A percentile compares a stretch with the other conserved stretches of the same genome.
Conservation (phyloP, 345 rosid species). For the Hypericum perforatum region DNA sequence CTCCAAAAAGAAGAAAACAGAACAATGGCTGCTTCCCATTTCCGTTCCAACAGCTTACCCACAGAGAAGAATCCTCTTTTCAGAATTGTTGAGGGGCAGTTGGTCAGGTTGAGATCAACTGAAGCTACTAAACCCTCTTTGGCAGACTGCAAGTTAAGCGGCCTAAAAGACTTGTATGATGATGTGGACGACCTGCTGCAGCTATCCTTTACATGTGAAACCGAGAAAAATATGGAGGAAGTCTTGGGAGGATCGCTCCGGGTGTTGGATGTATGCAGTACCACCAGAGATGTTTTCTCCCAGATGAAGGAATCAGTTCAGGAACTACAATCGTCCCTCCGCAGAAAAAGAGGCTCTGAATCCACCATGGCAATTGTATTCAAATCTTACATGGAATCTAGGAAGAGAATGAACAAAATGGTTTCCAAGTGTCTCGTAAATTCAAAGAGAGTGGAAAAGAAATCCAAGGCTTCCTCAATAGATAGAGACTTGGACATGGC, state of each 20-base stretch:
- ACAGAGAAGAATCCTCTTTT: slow-evolving; percentile 24
- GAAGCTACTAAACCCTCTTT: slow-evolving; percentile 8
- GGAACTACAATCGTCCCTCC: too few species aligned
- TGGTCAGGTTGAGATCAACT: slow-evolving; percentile 15
- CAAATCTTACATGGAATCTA: slow-evolving; percentile 4
- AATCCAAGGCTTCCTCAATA: background rate
- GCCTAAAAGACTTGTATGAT: too few species aligned
- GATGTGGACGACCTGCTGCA: too few species aligned
- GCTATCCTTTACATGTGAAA: too few species aligned
- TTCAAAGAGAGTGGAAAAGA: slow-evolving; percentile 2
- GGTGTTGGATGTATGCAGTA: too few species aligned
- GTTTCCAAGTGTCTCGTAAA: background rate
- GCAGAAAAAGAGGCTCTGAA: background rate
- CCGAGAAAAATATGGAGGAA: too few species aligned
- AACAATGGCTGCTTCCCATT: too few species aligned
- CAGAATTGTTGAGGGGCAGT: slow-evolving; percentile 16
- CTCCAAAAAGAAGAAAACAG: too few species aligned
- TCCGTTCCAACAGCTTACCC: slow-evolving; percentile 33
- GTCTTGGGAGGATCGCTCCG: too few species aligned
- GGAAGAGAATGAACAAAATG: slow-evolving; percentile 1
- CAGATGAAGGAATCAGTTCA: too few species aligned
- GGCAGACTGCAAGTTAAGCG: too few species aligned
- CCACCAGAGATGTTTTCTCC: too few species aligned
- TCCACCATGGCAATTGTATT: background rate
- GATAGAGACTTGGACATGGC: background rate